Percentiles rank a stretch among this genome's conserved stretches.
phyloP scores from a whole-genome alignment of 192 early-diverging fungal genomes.

The Rhizophagus prolifer region DNA sequence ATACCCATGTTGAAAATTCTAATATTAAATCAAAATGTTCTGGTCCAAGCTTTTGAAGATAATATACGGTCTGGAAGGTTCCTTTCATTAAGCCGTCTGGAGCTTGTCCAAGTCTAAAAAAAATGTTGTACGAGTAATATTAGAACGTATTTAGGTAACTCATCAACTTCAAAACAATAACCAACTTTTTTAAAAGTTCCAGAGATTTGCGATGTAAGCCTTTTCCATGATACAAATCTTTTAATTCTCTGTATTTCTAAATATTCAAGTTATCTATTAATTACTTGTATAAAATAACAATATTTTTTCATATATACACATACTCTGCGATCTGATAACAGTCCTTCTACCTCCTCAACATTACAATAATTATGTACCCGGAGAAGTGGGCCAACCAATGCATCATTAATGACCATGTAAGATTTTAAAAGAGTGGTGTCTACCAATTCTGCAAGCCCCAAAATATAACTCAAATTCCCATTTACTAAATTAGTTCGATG shows the following conservation, averaged over 20 bases:
- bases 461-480: conserved; percentile 34
- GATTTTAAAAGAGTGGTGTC: conserved; percentile 91
- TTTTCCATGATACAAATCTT: conserved; percentile 93
- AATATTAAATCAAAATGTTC: conserved; percentile 81
- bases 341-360: conserved; percentile 75
- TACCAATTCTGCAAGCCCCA: conserved; percentile 62
- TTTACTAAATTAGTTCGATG: conserved; percentile 36
- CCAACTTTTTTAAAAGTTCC: conserved; percentile 69
- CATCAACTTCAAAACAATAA: neutral
- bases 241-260: conserved; percentile 82
- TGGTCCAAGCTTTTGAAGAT: conserved; percentile 76
- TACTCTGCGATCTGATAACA: conserved; percentile 76
- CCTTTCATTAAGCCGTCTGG: conserved; percentile 58
- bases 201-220: conserved; percentile 88
- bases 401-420: conserved; percentile 83
- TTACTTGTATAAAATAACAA: neutral
- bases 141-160: neutral
- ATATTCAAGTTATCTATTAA: neutral
- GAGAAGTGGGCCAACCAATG: conserved; percentile 87
- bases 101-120: conserved; percentile 43
- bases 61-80: conserved; percentile 63
- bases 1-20: conserved; percentile 78
- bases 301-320: neutral
- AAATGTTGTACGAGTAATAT: neutral
- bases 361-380: conserved; percentile 88